Conservation (phyloP, 1,139 yeast genomes). For the Hansenula lynferdii region DNA sequence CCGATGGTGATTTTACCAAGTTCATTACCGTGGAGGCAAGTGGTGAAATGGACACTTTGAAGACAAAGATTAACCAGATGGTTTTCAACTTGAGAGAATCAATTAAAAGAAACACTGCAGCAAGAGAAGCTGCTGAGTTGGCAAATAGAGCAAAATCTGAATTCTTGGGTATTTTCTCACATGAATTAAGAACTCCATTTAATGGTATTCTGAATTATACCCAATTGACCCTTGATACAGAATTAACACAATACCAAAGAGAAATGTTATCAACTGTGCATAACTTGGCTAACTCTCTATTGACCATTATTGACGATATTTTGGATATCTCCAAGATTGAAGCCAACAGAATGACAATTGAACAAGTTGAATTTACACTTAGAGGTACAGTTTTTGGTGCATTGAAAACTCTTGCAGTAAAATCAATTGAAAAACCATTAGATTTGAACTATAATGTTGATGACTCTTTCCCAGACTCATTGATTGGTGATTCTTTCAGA, state of each 20-base stretch:
- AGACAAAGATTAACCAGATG: conserved; percentile 88
- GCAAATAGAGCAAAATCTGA: conserved; percentile 88
- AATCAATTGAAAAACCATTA: conserved; percentile 79
- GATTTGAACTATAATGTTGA: conserved; percentile 80
- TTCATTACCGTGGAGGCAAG: conserved; percentile 86
- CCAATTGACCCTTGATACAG: conserved; percentile 79
- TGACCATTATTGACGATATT: conserved; percentile 84
- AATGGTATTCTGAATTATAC: conserved; percentile 94
- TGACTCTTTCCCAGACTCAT: conserved; percentile 79
- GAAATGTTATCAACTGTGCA: conserved; percentile 88
- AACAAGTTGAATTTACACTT: conserved; percentile 77
- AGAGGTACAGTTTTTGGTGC: conserved; percentile 89
- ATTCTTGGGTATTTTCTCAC: conserved; percentile 86
- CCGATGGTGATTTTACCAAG: conserved; percentile 87
- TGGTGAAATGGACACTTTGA: conserved; percentile 91
- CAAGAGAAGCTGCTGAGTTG: conserved; percentile 87
- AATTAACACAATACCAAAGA: conserved; percentile 81
- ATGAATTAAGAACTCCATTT: conserved; percentile 87
- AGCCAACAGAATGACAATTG: conserved; percentile 90
- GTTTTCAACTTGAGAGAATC: conserved; percentile 81
- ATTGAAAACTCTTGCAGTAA: conserved; percentile 78
- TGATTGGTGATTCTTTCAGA: conserved; percentile 84
- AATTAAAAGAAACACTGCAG: conserved; percentile 85
- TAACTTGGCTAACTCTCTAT: conserved; percentile 75
- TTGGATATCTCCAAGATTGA: conserved; percentile 89